phyloP scores from a whole-genome alignment of 305 asterid genomes.

The Stenogyne calaminthoides region DNA sequence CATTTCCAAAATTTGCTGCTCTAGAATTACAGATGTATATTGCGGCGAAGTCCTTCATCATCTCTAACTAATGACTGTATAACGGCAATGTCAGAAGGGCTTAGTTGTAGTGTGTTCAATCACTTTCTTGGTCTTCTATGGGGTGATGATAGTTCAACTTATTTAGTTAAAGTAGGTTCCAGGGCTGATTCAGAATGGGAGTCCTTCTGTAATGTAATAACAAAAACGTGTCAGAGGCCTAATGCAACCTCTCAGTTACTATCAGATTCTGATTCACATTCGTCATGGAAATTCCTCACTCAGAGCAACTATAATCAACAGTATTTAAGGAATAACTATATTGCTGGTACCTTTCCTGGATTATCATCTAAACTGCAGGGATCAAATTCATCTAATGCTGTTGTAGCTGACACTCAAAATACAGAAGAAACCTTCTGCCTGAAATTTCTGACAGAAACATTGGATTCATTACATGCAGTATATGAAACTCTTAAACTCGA shows the following conservation, averaged over 20 bases:
- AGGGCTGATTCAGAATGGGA: constrained; percentile 83
- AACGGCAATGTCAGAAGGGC: constrained; percentile 83
- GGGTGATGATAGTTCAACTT: constrained; percentile 61
- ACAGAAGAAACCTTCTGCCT: constrained; percentile 40
- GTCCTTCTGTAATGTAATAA: constrained; percentile 62
- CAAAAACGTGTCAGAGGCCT: constrained; percentile 48
- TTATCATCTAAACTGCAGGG: constrained; percentile 42
- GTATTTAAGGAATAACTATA: constrained; percentile 47
- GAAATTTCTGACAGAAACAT: constrained; percentile 55
- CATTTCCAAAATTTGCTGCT: constrained; percentile 22
- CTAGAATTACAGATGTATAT: constrained; percentile 76
- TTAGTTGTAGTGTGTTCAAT: constrained; percentile 57
- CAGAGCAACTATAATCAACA: constrained; percentile 72
- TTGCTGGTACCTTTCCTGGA: constrained; percentile 50
- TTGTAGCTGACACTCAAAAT: constrained; percentile 36
- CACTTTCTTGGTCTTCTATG: constrained; percentile 78
- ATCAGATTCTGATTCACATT: constrained; percentile 47
- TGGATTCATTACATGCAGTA: constrained; percentile 86
- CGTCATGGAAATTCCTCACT: constrained; percentile 90
- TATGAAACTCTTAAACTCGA: constrained; percentile 87
- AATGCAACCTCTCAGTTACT: constrained; percentile 33
- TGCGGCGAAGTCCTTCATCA: constrained; percentile 81
- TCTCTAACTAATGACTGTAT: constrained; percentile 84
- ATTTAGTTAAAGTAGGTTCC: constrained; percentile 49
- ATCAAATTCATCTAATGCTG: constrained; percentile 40